Conservation (phyloP, 176 grass and related monocot species). For the Puya raimondii region DNA sequence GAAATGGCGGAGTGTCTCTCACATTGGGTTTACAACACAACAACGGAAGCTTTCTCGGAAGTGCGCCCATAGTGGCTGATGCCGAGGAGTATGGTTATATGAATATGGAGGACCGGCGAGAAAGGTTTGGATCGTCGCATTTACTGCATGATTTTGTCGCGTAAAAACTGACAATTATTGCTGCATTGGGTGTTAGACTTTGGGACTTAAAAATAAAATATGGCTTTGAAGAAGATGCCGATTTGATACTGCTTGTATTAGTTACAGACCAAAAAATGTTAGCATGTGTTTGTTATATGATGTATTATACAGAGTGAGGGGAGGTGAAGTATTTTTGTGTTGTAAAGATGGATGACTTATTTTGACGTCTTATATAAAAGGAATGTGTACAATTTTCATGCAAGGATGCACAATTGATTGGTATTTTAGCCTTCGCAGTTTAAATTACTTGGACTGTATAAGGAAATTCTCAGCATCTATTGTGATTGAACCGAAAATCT, state of each 20-base stretch:
- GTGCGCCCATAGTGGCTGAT: constrained; percentile 19
- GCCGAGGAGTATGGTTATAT: constrained; percentile 62
- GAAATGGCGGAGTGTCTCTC: constrained; percentile 54
- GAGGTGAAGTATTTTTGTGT: constrained; percentile 40
- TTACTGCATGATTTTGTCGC: constrained; percentile 88
- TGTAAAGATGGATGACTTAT: constrained; percentile 65
- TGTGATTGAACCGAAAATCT: too few species aligned
- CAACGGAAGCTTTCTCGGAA: constrained; percentile 1
- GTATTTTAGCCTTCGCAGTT: too few species aligned
- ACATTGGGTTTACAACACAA: constrained; percentile 80
- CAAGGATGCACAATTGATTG: too few species aligned
- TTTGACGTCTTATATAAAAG: constrained; percentile 14
- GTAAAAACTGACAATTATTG: constrained; percentile 13
- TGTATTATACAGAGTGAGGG: constrained; percentile 39
- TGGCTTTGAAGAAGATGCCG: constrained; percentile 22
- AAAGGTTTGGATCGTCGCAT: constrained; percentile 66
- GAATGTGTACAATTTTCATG: neutral
- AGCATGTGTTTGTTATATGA: constrained; percentile 19
- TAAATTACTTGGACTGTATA: too few species aligned
- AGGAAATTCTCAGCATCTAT: too few species aligned
- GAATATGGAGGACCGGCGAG: constrained; percentile 43
- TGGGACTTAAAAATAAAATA: constrained; percentile 33
- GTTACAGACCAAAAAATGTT: constrained; percentile 16
- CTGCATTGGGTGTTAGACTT: constrained; percentile 22
- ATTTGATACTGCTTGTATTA: constrained; percentile 5